A percentile compares a stretch with the other conserved stretches of the same genome.
phyloP scores from a whole-genome alignment of 306 rosid species.

The Pterocarpus santalinus region DNA sequence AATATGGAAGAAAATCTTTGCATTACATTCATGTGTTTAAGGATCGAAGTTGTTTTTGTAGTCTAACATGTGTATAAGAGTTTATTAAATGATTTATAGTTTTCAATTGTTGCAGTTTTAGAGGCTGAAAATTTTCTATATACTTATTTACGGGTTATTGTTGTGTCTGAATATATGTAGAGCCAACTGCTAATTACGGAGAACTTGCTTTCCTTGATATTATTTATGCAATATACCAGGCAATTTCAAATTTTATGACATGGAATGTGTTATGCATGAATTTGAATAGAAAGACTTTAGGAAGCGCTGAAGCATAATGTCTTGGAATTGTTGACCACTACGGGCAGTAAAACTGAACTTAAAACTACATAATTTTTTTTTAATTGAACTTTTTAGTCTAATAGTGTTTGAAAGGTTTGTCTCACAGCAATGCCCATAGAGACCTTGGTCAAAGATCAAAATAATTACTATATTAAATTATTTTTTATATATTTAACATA shows the following conservation, averaged over 20 bases:
- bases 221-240: conserved; percentile 16
- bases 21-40: background rate
- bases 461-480: no score
- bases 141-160: background rate
- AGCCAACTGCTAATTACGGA: background rate
- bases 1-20: background rate
- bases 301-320: conserved; percentile 70
- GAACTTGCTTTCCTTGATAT: background rate
- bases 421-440: no score
- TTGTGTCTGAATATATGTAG: background rate
- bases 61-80: conserved; percentile 34
- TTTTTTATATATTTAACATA: no score
- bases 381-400: no score
- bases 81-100: background rate
- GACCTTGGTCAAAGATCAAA: no score
- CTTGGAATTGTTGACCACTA: conserved; percentile 57
- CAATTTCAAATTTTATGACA: conserved; percentile 35
- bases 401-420: no score
- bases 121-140: background rate
- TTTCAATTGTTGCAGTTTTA: background rate
- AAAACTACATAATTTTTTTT: no score
- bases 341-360: conserved; percentile 66
- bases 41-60: conserved; percentile 1
- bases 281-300: conserved; percentile 62
- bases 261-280: conserved; percentile 46